Percentiles rank a stretch among this genome's conserved stretches.
Evolutionary conservation across 2,329 filamentous ascomycete genomes (phyloP).

Genomic region (Hypocreales sp.): DNA sequence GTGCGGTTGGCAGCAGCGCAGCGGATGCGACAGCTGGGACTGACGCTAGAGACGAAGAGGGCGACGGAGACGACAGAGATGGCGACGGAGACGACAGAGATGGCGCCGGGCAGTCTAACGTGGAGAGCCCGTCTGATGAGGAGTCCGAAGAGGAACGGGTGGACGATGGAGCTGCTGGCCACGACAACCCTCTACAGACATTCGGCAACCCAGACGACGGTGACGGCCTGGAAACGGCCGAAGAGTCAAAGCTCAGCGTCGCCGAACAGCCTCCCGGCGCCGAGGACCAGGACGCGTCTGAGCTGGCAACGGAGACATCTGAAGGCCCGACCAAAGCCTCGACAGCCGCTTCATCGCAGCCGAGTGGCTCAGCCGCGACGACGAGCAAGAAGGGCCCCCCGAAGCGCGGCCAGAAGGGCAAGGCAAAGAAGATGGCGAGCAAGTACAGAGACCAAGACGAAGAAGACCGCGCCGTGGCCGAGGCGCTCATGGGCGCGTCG

Average conservation of each 20-base stretch:
- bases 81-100: no score
- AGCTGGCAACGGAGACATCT: constrained; percentile 5
- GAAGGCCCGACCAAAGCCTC: constrained; percentile 7
- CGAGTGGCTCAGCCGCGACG: constrained; percentile 2
- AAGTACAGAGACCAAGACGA: constrained; percentile 95
- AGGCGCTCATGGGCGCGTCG: constrained; percentile 70
- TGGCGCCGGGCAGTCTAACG: constrained; percentile 10
- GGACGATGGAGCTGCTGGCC: constrained; percentile 10
- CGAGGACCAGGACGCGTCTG: constrained; percentile 4
- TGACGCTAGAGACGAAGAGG: constrained; percentile 9
- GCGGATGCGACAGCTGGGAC: no score
- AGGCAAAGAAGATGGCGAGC: constrained; percentile 71
- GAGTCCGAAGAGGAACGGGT: constrained; percentile 17
- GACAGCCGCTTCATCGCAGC: constrained; percentile 1
- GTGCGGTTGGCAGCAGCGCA: constrained; percentile 1
- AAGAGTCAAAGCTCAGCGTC: constrained; percentile 11
- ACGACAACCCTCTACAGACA: constrained; percentile 23
- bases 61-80: constrained; percentile 10
- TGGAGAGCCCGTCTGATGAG: constrained; percentile 14
- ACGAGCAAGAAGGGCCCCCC: constrained; percentile 23
- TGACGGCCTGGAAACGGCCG: constrained; percentile 11
- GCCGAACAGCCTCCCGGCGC: constrained; percentile 6
- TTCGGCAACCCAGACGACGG: constrained; percentile 10
- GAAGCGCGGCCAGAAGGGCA: constrained; percentile 64
- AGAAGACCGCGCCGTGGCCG: constrained; percentile 72